phyloP scores from a whole-genome alignment of 2,329 filamentous ascomycete species.

The Fusarium sarcochroum region DNA sequence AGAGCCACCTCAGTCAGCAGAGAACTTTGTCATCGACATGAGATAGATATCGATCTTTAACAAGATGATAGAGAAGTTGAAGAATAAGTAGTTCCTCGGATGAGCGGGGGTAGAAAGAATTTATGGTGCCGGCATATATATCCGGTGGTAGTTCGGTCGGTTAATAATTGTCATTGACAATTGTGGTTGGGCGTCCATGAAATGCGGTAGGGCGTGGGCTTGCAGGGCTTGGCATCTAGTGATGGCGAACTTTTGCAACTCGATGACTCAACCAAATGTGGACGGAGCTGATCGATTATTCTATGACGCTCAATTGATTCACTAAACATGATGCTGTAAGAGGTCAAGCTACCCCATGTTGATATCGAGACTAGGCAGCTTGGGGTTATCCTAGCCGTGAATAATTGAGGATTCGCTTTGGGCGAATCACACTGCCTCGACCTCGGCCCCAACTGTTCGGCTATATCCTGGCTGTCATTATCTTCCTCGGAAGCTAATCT shows the following conservation, averaged over 20 bases:
- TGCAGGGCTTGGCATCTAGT: slow-evolving; percentile 25
- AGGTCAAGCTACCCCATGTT: neutral
- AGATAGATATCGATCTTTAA: neutral
- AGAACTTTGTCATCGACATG: slow-evolving; percentile 1
- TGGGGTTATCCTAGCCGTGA: slow-evolving; percentile 23
- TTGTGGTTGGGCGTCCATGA: slow-evolving; percentile 21
- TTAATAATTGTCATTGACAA: slow-evolving; percentile 21
- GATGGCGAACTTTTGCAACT: neutral
- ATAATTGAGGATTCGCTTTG: slow-evolving; percentile 3
- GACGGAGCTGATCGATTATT: neutral
- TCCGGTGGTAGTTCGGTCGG: slow-evolving; percentile 14
- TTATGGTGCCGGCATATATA: slow-evolving; percentile 28
- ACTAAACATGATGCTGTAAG: neutral
- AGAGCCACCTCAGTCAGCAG: neutral
- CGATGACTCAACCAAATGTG: slow-evolving; percentile 10
- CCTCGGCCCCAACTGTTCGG: neutral
- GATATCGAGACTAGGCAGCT: neutral
- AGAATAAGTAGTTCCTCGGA: neutral
- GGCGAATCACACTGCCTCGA: neutral
- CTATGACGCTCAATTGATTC: slow-evolving; percentile 18
- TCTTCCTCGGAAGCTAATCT: neutral
- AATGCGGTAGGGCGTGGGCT: slow-evolving; percentile 1
- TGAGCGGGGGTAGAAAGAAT: slow-evolving; percentile 4
- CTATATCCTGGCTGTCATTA: neutral
- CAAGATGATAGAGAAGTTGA: neutral